Evolutionary conservation across 2,329 filamentous ascomycete genomes (phyloP).

Genomic region (Ceratocystis cubensis): DNA sequence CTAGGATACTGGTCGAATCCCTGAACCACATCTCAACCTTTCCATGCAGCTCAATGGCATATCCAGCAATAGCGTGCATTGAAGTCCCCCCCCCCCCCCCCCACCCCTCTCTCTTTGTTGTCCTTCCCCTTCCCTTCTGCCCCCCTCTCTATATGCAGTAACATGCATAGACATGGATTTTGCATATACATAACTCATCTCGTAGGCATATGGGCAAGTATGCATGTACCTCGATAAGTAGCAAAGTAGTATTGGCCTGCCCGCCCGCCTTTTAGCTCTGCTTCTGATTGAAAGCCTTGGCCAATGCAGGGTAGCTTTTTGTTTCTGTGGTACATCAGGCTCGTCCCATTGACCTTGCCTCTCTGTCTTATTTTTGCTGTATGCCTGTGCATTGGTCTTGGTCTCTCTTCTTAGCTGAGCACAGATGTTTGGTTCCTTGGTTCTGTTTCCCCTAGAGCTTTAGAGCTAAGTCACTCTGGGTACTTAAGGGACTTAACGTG

Average conservation of each 20-base stretch:
- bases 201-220: neutral
- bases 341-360: neutral
- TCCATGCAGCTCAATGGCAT: neutral
- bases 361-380: neutral
- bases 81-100: neutral
- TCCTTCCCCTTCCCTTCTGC: too few relatives aligned
- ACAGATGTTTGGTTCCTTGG: conserved; percentile 11
- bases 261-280: neutral
- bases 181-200: neutral
- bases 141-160: too few relatives aligned
- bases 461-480: neutral
- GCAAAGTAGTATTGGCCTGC: neutral
- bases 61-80: neutral
- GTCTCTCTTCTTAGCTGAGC: conserved; percentile 1
- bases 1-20: neutral
- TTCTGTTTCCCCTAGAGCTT: neutral
- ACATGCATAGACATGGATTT: neutral
- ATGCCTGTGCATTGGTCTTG: neutral
- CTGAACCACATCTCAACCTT: neutral
- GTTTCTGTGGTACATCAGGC: conserved; percentile 3
- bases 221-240: neutral
- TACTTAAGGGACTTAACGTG: too few relatives aligned
- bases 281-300: neutral
- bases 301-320: neutral
- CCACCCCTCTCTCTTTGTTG: neutral